phyloP scores from a whole-genome alignment of 2,329 filamentous ascomycete genomes.

The Penicillium sp. region DNA sequence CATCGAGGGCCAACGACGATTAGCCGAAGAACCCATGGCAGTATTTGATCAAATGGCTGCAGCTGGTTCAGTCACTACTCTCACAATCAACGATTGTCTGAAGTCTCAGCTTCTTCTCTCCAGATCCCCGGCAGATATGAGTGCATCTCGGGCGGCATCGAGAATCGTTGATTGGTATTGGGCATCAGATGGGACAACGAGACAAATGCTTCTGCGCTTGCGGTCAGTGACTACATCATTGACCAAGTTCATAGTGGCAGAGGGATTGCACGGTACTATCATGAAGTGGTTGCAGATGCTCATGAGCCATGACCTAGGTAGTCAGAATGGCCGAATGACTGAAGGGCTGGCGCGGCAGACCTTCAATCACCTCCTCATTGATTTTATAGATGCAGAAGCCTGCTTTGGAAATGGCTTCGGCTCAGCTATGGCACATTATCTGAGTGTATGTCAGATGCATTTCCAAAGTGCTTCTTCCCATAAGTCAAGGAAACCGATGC shows the following conservation, averaged over 20 bases:
- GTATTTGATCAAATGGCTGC: conserved; percentile 35
- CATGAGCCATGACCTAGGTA: conserved; percentile 22
- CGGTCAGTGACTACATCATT: conserved; percentile 18
- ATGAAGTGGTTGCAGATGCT: conserved; percentile 31
- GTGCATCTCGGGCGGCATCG: conserved; percentile 27
- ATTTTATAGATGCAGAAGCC: conserved; percentile 29
- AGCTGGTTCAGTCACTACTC: conserved; percentile 27
- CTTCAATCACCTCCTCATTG: conserved; percentile 24
- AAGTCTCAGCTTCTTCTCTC: conserved; percentile 28
- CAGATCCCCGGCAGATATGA: conserved; percentile 25
- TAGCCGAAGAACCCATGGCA: conserved; percentile 28
- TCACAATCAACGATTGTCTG: conserved; percentile 24
- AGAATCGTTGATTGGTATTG: conserved; percentile 35
- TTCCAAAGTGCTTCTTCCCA: conserved; percentile 7
- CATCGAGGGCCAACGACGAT: conserved; percentile 14
- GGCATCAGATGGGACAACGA: conserved; percentile 28
- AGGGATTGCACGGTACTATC: conserved; percentile 28
- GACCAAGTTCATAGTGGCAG: conserved; percentile 35
- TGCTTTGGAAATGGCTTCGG: conserved; percentile 27
- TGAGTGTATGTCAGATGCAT: conserved; percentile 21
- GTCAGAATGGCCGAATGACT: conserved; percentile 18
- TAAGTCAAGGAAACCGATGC: conserved; percentile 14
- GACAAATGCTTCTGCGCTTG: conserved; percentile 27
- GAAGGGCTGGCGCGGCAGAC: conserved; percentile 15
- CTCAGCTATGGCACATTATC: conserved; percentile 27